Conservation (phyloP, 148 eudicot species). For the Silene uniflora region DNA sequence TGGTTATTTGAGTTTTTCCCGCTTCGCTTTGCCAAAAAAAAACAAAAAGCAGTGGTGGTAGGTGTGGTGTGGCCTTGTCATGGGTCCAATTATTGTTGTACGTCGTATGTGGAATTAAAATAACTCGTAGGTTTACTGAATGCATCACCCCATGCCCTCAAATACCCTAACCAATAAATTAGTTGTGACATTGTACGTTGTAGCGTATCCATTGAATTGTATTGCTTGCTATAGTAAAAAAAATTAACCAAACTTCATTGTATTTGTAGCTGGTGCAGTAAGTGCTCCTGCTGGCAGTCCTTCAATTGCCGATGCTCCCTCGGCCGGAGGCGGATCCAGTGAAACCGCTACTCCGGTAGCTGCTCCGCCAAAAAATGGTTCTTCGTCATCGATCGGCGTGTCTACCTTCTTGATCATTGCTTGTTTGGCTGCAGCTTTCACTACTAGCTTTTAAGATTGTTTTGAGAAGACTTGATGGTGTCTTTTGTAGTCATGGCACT, state of each 20-base stretch:
- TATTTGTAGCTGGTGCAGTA: neutral
- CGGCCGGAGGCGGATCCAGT: constrained; percentile 1
- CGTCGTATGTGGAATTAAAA: too few species aligned
- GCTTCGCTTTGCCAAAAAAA: too few species aligned
- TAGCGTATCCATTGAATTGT: neutral
- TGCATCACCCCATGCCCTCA: too few species aligned
- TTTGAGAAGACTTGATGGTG: neutral
- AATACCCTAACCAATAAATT: too few species aligned
- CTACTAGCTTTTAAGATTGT: constrained; percentile 12
- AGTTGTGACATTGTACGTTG: too few species aligned
- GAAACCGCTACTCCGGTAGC: constrained; percentile 16
- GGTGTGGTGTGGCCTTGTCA: too few species aligned
- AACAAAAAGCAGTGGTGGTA: too few species aligned
- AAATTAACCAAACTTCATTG: neutral
- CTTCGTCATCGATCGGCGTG: neutral
- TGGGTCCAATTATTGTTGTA: too few species aligned
- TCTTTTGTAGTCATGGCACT: neutral
- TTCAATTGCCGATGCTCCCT: constrained; percentile 7
- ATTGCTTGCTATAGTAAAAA: neutral
- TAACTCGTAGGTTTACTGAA: too few species aligned
- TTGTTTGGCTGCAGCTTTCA: constrained; percentile 15
- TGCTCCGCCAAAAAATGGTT: constrained; percentile 9
- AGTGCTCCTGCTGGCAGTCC: constrained; percentile 25
- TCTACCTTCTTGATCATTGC: constrained; percentile 14
- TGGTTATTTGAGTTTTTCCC: too few species aligned